A percentile compares a stretch with the other conserved stretches of the same genome.
Evolutionary conservation across 2,329 filamentous ascomycete genomes (phyloP).

Genomic region (Hypomyces rosellus): DNA sequence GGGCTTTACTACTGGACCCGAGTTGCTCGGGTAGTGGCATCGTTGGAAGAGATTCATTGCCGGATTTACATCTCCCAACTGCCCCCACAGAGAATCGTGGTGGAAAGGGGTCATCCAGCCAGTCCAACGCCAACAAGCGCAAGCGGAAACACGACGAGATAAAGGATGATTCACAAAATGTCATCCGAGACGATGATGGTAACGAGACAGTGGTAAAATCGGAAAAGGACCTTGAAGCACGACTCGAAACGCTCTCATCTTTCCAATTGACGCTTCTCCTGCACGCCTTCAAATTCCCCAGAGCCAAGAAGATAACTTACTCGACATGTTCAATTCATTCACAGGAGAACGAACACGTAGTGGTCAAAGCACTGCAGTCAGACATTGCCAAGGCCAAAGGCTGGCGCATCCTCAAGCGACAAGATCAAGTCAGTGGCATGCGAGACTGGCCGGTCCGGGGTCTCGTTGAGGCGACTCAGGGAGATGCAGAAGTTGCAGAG

Average conservation of each 20-base stretch:
- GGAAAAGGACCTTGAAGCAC: constrained; percentile 52
- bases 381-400: constrained; percentile 58
- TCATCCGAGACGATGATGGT: constrained; percentile 53
- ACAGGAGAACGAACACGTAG: constrained; percentile 84
- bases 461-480: constrained; percentile 40
- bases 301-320: constrained; percentile 72
- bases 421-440: constrained; percentile 71
- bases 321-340: constrained; percentile 88
- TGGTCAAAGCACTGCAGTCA: constrained; percentile 63
- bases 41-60: constrained; percentile 75
- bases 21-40: constrained; percentile 97
- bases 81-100: constrained; percentile 14
- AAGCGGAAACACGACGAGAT: constrained; percentile 43
- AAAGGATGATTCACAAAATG: constrained; percentile 23
- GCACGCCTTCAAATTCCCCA: constrained; percentile 78
- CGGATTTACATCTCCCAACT: constrained; percentile 55
- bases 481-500: constrained; percentile 53
- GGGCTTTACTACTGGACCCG: constrained; percentile 78
- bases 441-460: constrained; percentile 66
- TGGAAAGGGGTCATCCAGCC: background rate
- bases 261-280: constrained; percentile 79
- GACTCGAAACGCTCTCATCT: constrained; percentile 66
- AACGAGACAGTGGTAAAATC: constrained; percentile 46
- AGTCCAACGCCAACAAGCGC: constrained; percentile 23
- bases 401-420: constrained; percentile 69